These are phyloP conservation scores for Phytopythium delawarense DNA, from an alignment of 352 stramenopile genomes.

Conservation along the genomic window DNA sequence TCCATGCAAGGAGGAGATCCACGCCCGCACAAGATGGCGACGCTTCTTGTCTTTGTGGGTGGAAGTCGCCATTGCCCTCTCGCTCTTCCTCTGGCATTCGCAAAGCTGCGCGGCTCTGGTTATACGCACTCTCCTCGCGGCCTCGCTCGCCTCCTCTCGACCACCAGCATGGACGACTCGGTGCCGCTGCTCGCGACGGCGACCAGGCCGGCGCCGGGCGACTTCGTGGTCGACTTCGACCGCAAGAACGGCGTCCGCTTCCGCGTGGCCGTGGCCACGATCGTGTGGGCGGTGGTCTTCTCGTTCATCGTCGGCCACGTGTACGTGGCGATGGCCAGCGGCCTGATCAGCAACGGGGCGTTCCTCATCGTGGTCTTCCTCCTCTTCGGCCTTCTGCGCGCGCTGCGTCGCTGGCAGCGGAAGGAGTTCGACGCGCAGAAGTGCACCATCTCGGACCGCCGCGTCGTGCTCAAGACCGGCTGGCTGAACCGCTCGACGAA, in stretches of 20 bases:
- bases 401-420: slow-evolving; percentile 8
- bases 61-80: too few relatives aligned
- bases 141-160: not conserved
- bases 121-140: not conserved
- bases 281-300: slow-evolving; percentile 5
- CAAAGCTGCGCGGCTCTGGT: not conserved
- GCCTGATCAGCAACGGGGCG: not conserved
- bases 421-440: slow-evolving; percentile 33
- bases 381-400: not conserved
- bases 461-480: slow-evolving; percentile 29
- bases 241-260: slow-evolving; percentile 15
- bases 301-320: slow-evolving; percentile 7
- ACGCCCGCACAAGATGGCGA: not conserved
- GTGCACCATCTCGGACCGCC: slow-evolving; percentile 33
- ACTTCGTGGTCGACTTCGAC: slow-evolving; percentile 20
- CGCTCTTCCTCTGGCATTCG: not conserved
- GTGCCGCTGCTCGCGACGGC: slow-evolving; percentile 1
- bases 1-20: not conserved
- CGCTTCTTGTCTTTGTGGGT: not conserved
- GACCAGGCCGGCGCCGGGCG: not conserved
- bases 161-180: slow-evolving; percentile 1
- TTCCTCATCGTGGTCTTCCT: not conserved
- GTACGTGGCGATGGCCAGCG: slow-evolving; percentile 1
- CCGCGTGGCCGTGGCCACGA: slow-evolving; percentile 6
- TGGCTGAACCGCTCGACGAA: slow-evolving; percentile 39